These are phyloP conservation scores for Nakataea oryzae DNA, from an alignment of 2,329 filamentous ascomycete species.

Conservation along the genomic window DNA sequence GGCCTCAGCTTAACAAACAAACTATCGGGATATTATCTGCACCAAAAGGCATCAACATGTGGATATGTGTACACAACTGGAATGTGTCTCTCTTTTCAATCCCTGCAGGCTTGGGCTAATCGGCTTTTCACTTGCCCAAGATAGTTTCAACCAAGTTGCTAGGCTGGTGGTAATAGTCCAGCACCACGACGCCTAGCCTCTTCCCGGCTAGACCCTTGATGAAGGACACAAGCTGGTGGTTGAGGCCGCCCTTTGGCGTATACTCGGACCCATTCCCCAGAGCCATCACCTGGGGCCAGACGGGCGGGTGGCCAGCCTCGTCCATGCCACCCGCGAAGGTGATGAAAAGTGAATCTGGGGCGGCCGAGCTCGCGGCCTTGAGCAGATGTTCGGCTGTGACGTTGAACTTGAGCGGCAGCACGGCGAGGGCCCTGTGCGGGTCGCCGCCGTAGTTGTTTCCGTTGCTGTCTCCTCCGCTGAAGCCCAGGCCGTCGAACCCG, in stretches of 20 bases:
- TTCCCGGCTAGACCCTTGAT: constrained; percentile 25
- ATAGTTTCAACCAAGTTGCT: constrained; percentile 22
- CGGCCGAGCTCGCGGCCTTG: constrained; percentile 23
- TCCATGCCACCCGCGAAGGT: constrained; percentile 34
- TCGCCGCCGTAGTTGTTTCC: background rate
- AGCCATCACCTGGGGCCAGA: constrained; percentile 33
- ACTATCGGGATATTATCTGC: background rate
- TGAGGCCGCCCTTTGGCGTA: constrained; percentile 18
- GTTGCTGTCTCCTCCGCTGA: constrained; percentile 17
- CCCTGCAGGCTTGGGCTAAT: background rate
- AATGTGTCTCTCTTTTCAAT: background rate
- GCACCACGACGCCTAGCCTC: constrained; percentile 38
- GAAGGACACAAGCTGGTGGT: background rate
- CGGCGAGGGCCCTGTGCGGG: background rate
- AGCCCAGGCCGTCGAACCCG: constrained; percentile 8
- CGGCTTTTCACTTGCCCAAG: background rate
- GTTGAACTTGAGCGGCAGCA: constrained; percentile 29
- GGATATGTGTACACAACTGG: background rate
- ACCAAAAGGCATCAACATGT: background rate
- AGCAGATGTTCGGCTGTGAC: constrained; percentile 27
- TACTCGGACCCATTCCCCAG: constrained; percentile 25
- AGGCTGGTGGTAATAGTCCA: constrained; percentile 38
- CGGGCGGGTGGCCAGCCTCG: constrained; percentile 22
- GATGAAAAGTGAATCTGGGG: constrained; percentile 31
- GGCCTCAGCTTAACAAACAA: background rate